Evolutionary conservation across 1,284 basidiomycete genomes (phyloP), one percentile per base, ranked within the genome.

Genomic region (Sparassis latifolia): DNA sequence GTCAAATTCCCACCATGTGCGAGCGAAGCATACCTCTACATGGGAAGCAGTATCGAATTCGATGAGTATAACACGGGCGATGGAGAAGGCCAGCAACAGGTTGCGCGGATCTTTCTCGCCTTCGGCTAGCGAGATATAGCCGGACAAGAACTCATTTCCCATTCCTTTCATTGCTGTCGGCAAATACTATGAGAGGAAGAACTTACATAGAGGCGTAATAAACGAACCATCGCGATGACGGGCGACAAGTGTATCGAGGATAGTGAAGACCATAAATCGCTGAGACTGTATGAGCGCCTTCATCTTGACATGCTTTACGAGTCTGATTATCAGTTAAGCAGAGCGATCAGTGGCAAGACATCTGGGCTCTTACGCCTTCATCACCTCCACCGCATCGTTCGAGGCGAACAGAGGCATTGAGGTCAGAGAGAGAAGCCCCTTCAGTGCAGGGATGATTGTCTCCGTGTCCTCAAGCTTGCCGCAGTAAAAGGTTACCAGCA

Each of bases 91-190:
- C 5, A 96, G 67, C 57, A 97, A 77, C 5, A 99, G 76, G 68
- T 99, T 99, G 31, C 97, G 78, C 29, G 97, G 97, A 66, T 99
- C 97, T 65, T 99, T 99, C 69, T 99, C 97, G 29, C 95, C 95
- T 52, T 96, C 88, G 1, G 86, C 93, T 31, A 98, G 70, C 49
- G 68, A 69, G 46, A 88, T 78, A 66, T 97, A 99, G 39, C 85
- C 83, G 12, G 74, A 69, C 31, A 98, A 58, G 65, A 99, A 90
- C 10, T 77, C 77, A 38, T 80, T 73, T 1, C 85, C 86, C 74
- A 92, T 80, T 3, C 67, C 69, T 64, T 87, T 87, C 40, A 97
- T 68, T 20, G 81, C 90, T 84, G 56, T 41, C 39, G 20, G 20
- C 20, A 20, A 20, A 20, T 20, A 20, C 20, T 20, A 20, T 20